Evolutionary conservation across 495 filamentous ascomycete genomes (phyloP).

Genomic region (Schizothecium vesticola): DNA sequence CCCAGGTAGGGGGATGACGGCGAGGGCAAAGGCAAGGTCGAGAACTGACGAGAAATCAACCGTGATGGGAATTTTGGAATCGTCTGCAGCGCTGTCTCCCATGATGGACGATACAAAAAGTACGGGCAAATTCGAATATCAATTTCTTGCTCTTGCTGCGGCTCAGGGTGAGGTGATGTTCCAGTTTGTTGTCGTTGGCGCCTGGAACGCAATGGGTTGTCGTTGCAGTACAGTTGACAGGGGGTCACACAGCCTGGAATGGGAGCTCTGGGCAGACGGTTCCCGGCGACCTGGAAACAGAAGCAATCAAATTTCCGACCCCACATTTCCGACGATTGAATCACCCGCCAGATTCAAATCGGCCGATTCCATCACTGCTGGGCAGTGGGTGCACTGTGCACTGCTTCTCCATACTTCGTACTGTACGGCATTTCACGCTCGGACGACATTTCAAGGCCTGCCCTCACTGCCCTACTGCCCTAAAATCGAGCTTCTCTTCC

Average conservation of each 20-base stretch:
- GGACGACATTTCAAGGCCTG: neutral
- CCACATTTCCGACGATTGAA: neutral
- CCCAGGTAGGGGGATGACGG: neutral
- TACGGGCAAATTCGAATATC: neutral
- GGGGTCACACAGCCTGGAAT: neutral
- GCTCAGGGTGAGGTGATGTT: neutral
- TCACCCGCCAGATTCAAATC: neutral
- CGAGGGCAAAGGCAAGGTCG: neutral
- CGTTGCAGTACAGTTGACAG: neutral
- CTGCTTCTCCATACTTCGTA: neutral
- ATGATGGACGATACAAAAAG: constrained; percentile 3
- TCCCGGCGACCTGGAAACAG: neutral
- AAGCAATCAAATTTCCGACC: neutral
- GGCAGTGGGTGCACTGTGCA: neutral
- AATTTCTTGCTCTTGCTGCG: neutral
- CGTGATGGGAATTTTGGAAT: constrained; percentile 27
- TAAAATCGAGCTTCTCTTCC: constrained; percentile 3
- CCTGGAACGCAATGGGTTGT: neutral
- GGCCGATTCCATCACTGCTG: neutral
- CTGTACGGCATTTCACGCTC: neutral
- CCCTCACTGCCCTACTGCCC: neutral
- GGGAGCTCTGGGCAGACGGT: neutral
- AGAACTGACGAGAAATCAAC: constrained; percentile 33
- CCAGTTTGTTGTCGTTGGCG: neutral
- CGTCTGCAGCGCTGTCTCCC: neutral